These are phyloP conservation scores for Lupinus albus DNA, from an alignment of 306 rosid species.

Conservation along the genomic window DNA sequence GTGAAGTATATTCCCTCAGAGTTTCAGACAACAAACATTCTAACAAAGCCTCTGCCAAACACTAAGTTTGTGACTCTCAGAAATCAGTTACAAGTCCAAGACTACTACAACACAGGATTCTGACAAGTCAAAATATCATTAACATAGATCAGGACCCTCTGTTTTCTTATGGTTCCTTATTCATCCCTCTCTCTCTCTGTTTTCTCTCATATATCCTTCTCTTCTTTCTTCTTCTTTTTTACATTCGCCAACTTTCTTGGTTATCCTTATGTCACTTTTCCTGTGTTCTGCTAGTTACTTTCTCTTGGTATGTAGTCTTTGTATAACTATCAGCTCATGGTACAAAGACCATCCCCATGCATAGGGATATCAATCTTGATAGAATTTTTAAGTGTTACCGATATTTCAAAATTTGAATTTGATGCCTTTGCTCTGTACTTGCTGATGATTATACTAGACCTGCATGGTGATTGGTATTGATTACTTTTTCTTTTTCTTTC, in stretches of 20 bases:
- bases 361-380: slow-evolving; percentile 6
- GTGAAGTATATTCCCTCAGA: no score
- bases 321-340: slow-evolving; percentile 4
- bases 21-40: no score
- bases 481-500: background rate
- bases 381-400: slow-evolving; percentile 1
- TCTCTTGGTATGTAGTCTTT: slow-evolving; percentile 24
- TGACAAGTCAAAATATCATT: no score
- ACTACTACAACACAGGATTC: no score
- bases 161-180: no score
- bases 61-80: no score
- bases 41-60: no score
- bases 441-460: slow-evolving; percentile 12
- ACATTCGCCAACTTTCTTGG: background rate
- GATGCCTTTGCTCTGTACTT: slow-evolving; percentile 12
- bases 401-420: slow-evolving; percentile 17
- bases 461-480: slow-evolving; percentile 30
- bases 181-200: no score
- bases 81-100: no score
- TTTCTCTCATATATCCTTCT: no score
- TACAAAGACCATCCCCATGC: background rate
- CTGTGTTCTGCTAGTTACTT: slow-evolving; percentile 1
- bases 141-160: no score
- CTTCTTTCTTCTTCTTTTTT: no score
- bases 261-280: background rate